Conservation (phyloP, 352 stramenopile genomes). For the Stramenopiles sp. region DNA sequence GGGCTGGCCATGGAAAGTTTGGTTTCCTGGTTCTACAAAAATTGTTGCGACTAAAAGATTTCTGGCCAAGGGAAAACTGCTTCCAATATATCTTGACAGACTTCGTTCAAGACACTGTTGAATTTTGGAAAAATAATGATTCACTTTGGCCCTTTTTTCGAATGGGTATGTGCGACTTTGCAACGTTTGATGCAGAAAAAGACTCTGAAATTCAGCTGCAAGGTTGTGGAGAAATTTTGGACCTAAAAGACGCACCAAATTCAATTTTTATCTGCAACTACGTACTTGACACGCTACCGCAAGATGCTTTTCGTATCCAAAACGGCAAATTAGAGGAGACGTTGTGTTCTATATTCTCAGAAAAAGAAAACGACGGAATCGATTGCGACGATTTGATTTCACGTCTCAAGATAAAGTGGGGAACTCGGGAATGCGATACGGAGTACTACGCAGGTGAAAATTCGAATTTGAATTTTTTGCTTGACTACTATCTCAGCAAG, state of each 20-base stretch:
- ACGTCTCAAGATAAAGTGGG: not conserved
- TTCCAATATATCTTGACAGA: conserved; percentile 23
- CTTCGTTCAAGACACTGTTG: conserved; percentile 49
- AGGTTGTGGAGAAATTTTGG: conserved; percentile 25
- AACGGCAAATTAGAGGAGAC: conserved; percentile 16
- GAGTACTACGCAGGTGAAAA: not conserved
- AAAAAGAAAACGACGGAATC: too few species aligned
- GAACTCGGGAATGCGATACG: not conserved
- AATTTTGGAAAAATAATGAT: conserved; percentile 70
- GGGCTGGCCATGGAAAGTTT: conserved; percentile 72
- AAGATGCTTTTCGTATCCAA: conserved; percentile 49
- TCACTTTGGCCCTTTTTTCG: conserved; percentile 54
- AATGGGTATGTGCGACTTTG: conserved; percentile 61
- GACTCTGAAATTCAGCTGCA: too few species aligned
- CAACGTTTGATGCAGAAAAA: conserved; percentile 77
- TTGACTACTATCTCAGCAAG: not conserved
- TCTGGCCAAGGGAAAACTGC: conserved; percentile 37
- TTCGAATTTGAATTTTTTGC: not conserved
- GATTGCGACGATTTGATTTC: too few species aligned
- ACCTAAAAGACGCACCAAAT: conserved; percentile 59
- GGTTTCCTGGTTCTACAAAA: conserved; percentile 68
- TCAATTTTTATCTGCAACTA: conserved; percentile 78
- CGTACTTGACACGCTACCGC: conserved; percentile 71
- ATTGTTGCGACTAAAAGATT: conserved; percentile 31
- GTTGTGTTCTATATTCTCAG: too few species aligned